A percentile compares a stretch with the other conserved stretches of the same genome.
These are phyloP conservation scores for Daldinia loculata DNA, from an alignment of 495 filamentous ascomycete genomes.

Conservation along the genomic window DNA sequence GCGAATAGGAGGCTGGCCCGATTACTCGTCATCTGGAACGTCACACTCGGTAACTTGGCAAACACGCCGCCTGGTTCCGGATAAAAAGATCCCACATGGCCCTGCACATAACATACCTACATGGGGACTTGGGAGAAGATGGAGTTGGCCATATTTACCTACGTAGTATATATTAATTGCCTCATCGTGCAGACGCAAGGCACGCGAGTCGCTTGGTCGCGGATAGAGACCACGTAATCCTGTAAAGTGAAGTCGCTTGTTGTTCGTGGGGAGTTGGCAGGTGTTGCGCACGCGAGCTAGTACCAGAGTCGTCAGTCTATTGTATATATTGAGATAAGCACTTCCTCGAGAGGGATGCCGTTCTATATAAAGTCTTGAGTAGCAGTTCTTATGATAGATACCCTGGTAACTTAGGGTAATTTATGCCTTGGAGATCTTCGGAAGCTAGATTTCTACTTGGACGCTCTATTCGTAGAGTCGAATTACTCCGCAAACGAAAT, in stretches of 20 bases:
- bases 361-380: conserved; percentile 1
- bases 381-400: not conserved
- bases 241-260: not conserved
- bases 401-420: not conserved
- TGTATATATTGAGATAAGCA: conserved; percentile 4
- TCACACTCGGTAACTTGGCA: conserved; percentile 33
- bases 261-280: conserved; percentile 3
- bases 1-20: conserved; percentile 34
- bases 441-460: not conserved
- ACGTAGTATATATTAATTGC: conserved; percentile 21
- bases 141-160: conserved; percentile 1
- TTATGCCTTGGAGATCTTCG: not conserved
- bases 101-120: not conserved
- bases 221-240: conserved; percentile 26
- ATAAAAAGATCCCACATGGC: conserved; percentile 33
- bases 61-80: conserved; percentile 23
- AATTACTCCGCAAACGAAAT: conserved; percentile 7
- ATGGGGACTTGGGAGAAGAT: not conserved
- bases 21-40: conserved; percentile 6
- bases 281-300: conserved; percentile 12
- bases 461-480: not conserved
- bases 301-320: not conserved
- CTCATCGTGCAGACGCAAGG: conserved; percentile 33
- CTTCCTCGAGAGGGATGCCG: not conserved
- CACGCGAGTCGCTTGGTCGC: conserved; percentile 11